A percentile compares a stretch with the other conserved stretches of the same genome.
These are phyloP conservation scores for Ceratobasidium sp. DNA, from an alignment of 1,284 basidiomycete species.

Conservation along the genomic window DNA sequence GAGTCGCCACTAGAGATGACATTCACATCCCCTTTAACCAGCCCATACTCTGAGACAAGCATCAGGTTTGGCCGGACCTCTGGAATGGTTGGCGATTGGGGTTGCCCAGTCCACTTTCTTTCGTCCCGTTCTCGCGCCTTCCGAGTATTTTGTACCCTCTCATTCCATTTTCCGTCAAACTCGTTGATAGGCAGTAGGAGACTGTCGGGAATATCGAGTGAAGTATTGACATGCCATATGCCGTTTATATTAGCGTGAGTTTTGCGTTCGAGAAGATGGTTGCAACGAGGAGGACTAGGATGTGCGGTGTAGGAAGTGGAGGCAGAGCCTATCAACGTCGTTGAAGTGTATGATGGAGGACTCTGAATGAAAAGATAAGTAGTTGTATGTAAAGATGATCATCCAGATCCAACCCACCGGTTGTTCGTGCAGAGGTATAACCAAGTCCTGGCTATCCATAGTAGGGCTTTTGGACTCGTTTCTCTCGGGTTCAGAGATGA, in stretches of 20 bases:
- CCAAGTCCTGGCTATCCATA: too few relatives aligned
- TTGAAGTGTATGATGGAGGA: neutral
- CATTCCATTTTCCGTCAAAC: conserved; percentile 26
- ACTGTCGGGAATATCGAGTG: conserved; percentile 2
- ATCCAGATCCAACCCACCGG: too few relatives aligned
- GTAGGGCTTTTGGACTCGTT: too few relatives aligned
- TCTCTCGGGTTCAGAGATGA: too few relatives aligned
- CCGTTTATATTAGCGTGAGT: neutral
- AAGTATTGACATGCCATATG: conserved; percentile 27
- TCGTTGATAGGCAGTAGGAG: neutral
- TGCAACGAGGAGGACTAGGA: conserved; percentile 3
- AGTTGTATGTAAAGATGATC: too few relatives aligned
- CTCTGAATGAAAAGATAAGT: neutral
- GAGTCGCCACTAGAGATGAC: conserved; percentile 7
- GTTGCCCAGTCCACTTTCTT: neutral
- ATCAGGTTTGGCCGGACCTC: conserved; percentile 28
- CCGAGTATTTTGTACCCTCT: neutral
- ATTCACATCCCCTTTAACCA: conserved; percentile 1
- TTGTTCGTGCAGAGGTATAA: too few relatives aligned
- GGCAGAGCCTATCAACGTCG: neutral
- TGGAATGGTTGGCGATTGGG: too few relatives aligned
- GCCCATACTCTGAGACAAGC: neutral
- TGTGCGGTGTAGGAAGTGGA: neutral
- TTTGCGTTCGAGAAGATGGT: conserved; percentile 15
- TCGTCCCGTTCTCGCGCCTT: neutral